A percentile compares a stretch with the other conserved stretches of the same genome.
These are phyloP conservation scores for Chaetomiaceae sp. DNA, from an alignment of 2,329 filamentous ascomycete species.

Conservation along the genomic window DNA sequence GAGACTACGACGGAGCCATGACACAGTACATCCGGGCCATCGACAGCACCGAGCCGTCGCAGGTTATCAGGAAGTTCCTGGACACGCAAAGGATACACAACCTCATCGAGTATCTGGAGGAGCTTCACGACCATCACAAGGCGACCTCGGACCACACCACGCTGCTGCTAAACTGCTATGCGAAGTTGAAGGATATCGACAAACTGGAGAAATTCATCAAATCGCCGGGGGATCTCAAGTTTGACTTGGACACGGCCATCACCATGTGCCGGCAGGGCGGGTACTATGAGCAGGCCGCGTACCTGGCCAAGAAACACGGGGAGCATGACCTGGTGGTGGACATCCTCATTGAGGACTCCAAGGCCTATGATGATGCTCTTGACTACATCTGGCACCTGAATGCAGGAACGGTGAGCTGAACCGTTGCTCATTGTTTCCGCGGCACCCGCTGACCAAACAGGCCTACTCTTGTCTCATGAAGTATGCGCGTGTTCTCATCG, in stretches of 20 bases:
- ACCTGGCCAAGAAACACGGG: slow-evolving; percentile 86
- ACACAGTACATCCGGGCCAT: slow-evolving; percentile 95
- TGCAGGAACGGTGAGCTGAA: slow-evolving; percentile 61
- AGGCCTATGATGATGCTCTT: slow-evolving; percentile 80
- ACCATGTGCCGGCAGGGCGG: slow-evolving; percentile 95
- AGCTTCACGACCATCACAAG: slow-evolving; percentile 87
- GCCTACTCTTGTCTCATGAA: slow-evolving; percentile 90
- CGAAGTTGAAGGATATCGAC: slow-evolving; percentile 92
- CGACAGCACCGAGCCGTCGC: slow-evolving; percentile 90
- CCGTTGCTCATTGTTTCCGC: background rate
- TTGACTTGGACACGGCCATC: slow-evolving; percentile 95
- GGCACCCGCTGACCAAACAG: slow-evolving; percentile 40
- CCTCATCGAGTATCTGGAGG: slow-evolving; percentile 92
- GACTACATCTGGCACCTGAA: slow-evolving; percentile 88
- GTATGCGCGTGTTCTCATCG: slow-evolving; percentile 84
- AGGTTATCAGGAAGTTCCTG: slow-evolving; percentile 92
- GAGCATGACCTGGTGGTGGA: slow-evolving; percentile 93
- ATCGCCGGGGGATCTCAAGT: slow-evolving; percentile 87
- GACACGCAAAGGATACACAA: slow-evolving; percentile 98
- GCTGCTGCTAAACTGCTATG: slow-evolving; percentile 90
- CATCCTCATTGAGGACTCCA: slow-evolving; percentile 91
- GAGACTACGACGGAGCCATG: slow-evolving; percentile 98
- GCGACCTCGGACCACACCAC: slow-evolving; percentile 96
- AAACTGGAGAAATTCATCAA: slow-evolving; percentile 97
- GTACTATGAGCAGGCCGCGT: slow-evolving; percentile 94